Evolutionary conservation across 352 stramenopile genomes (phyloP).

Genomic region (Globisporangium iwayamae): DNA sequence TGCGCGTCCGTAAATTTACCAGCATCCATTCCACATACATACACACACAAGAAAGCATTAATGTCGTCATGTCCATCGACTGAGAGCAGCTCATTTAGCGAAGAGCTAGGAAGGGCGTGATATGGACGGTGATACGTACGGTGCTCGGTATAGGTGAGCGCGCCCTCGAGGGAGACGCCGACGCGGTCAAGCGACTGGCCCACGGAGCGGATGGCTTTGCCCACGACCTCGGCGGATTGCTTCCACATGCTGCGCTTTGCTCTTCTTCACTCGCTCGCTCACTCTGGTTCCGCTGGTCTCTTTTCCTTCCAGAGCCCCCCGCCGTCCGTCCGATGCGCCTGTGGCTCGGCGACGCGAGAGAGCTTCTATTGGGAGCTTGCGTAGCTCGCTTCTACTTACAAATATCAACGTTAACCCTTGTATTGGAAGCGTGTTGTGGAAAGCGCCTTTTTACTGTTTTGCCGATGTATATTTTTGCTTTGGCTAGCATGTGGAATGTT

Average conservation of each 20-base stretch:
- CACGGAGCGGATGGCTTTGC: slow-evolving; percentile 81
- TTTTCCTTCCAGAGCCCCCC: slow-evolving; percentile 7
- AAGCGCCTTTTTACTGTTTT: no score
- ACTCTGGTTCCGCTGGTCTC: slow-evolving; percentile 20
- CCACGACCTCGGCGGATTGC: slow-evolving; percentile 59
- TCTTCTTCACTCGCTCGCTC: slow-evolving; percentile 30
- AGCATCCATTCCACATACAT: slow-evolving; percentile 1
- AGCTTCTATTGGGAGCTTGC: neutral
- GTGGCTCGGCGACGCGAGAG: neutral
- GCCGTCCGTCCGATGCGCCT: slow-evolving; percentile 5
- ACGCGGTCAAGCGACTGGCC: slow-evolving; percentile 85
- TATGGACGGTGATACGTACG: slow-evolving; percentile 41
- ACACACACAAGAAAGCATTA: slow-evolving; percentile 4
- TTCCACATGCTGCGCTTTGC: slow-evolving; percentile 50
- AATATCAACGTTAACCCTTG: neutral
- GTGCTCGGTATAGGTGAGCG: slow-evolving; percentile 85
- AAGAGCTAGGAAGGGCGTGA: neutral
- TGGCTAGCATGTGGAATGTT: no score
- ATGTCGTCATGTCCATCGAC: neutral
- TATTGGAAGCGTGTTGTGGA: neutral
- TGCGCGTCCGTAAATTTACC: slow-evolving; percentile 11
- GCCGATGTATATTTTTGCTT: no score
- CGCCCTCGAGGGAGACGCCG: slow-evolving; percentile 76
- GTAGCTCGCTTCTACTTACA: no score
- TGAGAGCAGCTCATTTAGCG: neutral